These are phyloP conservation scores for Croton laevigatus DNA, from an alignment of 441 rosid species.

Conservation along the genomic window DNA sequence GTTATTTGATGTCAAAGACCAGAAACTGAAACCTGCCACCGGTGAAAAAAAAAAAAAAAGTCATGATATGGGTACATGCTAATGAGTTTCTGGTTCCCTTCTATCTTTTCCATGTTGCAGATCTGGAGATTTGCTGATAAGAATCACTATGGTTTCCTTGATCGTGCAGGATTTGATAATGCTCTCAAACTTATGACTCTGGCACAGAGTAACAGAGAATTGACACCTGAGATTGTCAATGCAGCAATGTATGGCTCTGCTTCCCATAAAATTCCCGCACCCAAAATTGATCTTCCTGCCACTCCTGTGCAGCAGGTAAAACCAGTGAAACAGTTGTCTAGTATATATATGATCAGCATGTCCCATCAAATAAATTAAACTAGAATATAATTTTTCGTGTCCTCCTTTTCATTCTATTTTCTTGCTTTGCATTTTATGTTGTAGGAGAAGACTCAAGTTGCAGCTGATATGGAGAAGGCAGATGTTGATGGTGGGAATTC, in stretches of 20 bases:
- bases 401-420: conserved; percentile 7
- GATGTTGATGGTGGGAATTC: conserved; percentile 71
- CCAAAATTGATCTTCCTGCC: no score
- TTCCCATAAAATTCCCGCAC: no score
- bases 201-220: no score
- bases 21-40: background rate
- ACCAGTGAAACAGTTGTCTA: no score
- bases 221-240: no score
- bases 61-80: conserved; percentile 13
- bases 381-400: background rate
- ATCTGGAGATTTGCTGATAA: no score
- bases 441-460: conserved; percentile 74
- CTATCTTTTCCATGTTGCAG: conserved; percentile 14
- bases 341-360: no score
- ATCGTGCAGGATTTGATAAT: no score
- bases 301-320: no score
- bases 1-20: background rate
- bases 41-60: background rate
- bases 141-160: no score
- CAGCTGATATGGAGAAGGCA: conserved; percentile 87
- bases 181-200: no score
- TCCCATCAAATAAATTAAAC: background rate
- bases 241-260: no score
- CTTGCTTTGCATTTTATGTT: conserved; percentile 18
- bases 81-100: conserved; percentile 1